Conservation (phyloP, 805 yeast genomes). For the Nakazawaea ambrosiae region DNA sequence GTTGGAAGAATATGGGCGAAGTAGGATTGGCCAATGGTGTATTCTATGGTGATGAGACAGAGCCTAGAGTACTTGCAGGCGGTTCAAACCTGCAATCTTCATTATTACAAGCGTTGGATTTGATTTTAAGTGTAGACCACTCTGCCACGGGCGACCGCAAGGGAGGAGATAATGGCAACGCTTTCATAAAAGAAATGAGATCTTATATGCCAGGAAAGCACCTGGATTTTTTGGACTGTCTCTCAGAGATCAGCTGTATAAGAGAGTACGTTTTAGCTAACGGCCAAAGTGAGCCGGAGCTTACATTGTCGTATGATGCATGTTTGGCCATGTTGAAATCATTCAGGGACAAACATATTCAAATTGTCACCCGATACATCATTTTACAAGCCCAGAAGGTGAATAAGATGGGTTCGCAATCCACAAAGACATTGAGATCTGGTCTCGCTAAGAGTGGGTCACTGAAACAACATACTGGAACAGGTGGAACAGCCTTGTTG, state of each 20-base stretch:
- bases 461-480: slow-evolving; percentile 62
- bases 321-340: slow-evolving; percentile 82
- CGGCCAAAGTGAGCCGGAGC: slow-evolving; percentile 39
- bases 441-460: slow-evolving; percentile 50
- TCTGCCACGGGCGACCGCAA: slow-evolving; percentile 62
- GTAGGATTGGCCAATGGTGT: slow-evolving; percentile 78
- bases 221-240: slow-evolving; percentile 58
- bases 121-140: slow-evolving; percentile 70
- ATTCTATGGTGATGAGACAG: slow-evolving; percentile 58
- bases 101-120: slow-evolving; percentile 79
- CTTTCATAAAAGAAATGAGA: slow-evolving; percentile 78
- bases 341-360: slow-evolving; percentile 90
- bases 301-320: slow-evolving; percentile 75
- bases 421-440: slow-evolving; percentile 50
- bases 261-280: slow-evolving; percentile 52
- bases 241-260: slow-evolving; percentile 51
- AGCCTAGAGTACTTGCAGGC: slow-evolving; percentile 61
- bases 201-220: slow-evolving; percentile 87
- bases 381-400: slow-evolving; percentile 67
- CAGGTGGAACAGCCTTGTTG: slow-evolving; percentile 89
- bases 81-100: slow-evolving; percentile 95
- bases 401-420: slow-evolving; percentile 40
- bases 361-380: slow-evolving; percentile 83
- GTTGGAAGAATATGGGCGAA: slow-evolving; percentile 88
- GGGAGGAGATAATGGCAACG: slow-evolving; percentile 23